These are phyloP conservation scores for Chalciporus sp. DNA, from an alignment of 1,284 basidiomycete genomes.

Conservation along the genomic window DNA sequence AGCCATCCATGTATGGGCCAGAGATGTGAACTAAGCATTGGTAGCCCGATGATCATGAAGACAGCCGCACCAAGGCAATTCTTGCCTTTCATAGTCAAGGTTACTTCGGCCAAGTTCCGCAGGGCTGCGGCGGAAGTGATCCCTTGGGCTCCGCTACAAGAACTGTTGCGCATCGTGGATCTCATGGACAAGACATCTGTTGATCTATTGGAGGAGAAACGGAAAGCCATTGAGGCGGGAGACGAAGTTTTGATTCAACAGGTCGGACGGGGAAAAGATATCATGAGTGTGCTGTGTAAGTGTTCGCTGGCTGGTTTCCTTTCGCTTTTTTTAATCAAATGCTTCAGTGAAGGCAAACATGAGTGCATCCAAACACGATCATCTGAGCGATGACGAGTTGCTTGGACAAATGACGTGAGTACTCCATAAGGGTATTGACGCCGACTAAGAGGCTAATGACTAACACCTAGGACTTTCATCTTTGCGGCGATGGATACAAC, in stretches of 20 bases:
- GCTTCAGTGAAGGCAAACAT: constrained; percentile 9
- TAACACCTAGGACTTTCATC: neutral
- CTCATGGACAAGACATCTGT: constrained; percentile 46
- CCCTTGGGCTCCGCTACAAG: constrained; percentile 41
- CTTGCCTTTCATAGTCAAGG: constrained; percentile 41
- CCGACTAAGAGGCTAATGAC: neutral
- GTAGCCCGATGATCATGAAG: neutral
- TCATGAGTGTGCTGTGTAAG: constrained; percentile 29
- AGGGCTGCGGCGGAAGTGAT: constrained; percentile 42
- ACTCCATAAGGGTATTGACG: constrained; percentile 1
- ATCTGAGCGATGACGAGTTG: neutral
- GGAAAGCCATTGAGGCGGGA: constrained; percentile 22
- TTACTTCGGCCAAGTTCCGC: constrained; percentile 43
- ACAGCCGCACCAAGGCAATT: constrained; percentile 11
- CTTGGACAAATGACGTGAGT: neutral
- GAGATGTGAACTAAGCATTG: neutral
- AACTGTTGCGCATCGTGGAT: constrained; percentile 45
- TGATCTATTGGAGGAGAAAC: constrained; percentile 40
- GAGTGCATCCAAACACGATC: neutral
- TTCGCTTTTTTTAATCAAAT: neutral
- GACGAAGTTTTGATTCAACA: constrained; percentile 4
- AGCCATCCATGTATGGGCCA: neutral
- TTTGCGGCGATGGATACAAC: constrained; percentile 8
- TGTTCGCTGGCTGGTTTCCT: neutral
- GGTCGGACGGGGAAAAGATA: constrained; percentile 37